Percentiles rank a stretch among this genome's conserved stretches.
Conservation (phyloP, 1,284 basidiomycete species). For the Afroboletus lepidellus region DNA sequence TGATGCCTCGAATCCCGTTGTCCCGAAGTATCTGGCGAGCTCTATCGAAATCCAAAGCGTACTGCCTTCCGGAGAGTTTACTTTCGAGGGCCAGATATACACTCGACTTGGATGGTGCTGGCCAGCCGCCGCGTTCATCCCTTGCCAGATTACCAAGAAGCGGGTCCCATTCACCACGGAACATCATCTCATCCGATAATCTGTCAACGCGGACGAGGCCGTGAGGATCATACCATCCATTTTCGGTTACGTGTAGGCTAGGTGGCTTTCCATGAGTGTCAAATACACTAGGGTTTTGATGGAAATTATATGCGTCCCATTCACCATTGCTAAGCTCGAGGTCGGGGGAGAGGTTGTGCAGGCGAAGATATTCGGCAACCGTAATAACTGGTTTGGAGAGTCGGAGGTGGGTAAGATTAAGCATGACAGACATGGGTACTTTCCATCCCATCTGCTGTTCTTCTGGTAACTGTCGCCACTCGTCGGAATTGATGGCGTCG, state of each 20-base stretch:
- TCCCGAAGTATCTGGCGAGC: slow-evolving; percentile 21
- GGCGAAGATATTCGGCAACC: slow-evolving; percentile 42
- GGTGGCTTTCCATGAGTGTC: slow-evolving; percentile 22
- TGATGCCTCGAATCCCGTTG: slow-evolving; percentile 15
- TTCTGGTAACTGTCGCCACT: slow-evolving; percentile 43
- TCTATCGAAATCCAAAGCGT: slow-evolving; percentile 19
- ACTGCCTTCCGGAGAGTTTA: slow-evolving; percentile 17
- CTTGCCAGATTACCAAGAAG: slow-evolving; percentile 20
- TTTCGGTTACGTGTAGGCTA: slow-evolving; percentile 38
- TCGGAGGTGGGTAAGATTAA: slow-evolving; percentile 46
- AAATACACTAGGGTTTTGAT: slow-evolving; percentile 20
- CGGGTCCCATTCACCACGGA: slow-evolving; percentile 32
- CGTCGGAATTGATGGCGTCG: slow-evolving; percentile 38
- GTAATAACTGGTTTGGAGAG: slow-evolving; percentile 39
- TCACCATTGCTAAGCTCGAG: slow-evolving; percentile 38
- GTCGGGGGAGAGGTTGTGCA: slow-evolving; percentile 38
- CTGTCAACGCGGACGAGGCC: slow-evolving; percentile 39
- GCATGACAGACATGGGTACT: slow-evolving; percentile 41
- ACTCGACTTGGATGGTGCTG: slow-evolving; percentile 18
- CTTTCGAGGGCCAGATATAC: slow-evolving; percentile 20
- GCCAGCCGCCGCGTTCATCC: slow-evolving; percentile 27
- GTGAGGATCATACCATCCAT: slow-evolving; percentile 42
- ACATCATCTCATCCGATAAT: slow-evolving; percentile 34
- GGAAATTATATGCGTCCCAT: slow-evolving; percentile 37
- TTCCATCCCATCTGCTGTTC: slow-evolving; percentile 44